Base-by-base conservation (phyloP, 2,329 filamentous ascomycete genomes). In the Lasiodiplodia theobromae region DNA sequence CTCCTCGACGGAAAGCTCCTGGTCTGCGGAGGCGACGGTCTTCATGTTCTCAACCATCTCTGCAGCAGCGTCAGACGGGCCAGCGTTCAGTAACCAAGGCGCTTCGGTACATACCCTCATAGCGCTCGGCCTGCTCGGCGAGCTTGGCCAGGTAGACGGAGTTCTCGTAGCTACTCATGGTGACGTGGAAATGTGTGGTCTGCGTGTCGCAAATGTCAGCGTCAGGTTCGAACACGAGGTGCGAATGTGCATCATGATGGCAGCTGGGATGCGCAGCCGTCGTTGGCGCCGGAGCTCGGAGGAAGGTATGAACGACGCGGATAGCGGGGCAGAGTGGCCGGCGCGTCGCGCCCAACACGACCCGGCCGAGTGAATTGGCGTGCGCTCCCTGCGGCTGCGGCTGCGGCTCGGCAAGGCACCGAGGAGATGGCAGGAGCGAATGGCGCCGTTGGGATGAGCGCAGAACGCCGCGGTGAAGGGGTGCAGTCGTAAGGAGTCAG, bases 31-130 rank as follows among this genome's bases (percentile, higher is more conserved):
- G 68, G 57, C 60, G n/a, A 69, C 57, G 31, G 57, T 88, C 87
- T 98, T 98, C 96, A 98, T 98, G 88, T 95, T 97, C 81, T 91
- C 94, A 78, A 98, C 95, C 95, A 98, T 98, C 87, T 98, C 88
- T 91, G 76, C 69, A 70, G 72, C 73, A 72, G 72, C 64, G 81
- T 78, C 75, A 80, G 77, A 75, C 74, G 66, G 70, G 71, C 73
- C 71, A 69, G 70, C 56, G 14, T n/a, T 14, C 34, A 6, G 18
- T 16, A 47, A 68, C 69, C 63, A 62, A 49, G n/a, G 53, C 70
- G 67, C 14, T 54, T 69, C 69, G 67, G 62, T 37, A 54, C 87
- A 83, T 82, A 89, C 88, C 96, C 95, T 99, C 95, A 86, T 99
- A 99, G 82, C 95, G 95, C 89, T 98, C 96, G 82, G 96, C 96